phyloP scores from a whole-genome alignment of 441 rosid species.

The Syzygium syzygioides region DNA sequence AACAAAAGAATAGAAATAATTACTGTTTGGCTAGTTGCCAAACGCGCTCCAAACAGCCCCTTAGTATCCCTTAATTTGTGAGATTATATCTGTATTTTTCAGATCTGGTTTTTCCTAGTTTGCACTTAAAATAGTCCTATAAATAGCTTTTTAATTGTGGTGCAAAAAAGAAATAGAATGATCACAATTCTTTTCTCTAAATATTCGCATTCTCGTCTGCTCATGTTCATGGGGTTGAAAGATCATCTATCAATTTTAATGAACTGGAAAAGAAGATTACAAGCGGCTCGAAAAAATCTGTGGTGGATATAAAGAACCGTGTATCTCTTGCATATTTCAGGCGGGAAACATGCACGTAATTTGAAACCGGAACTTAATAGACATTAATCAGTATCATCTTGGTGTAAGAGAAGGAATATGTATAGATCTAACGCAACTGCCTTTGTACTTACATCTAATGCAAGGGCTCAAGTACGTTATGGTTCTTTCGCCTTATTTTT shows the following conservation, averaged over 20 bases:
- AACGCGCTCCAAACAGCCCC: no score
- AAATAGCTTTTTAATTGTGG: no score
- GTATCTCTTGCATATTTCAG: background rate
- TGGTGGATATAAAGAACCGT: background rate
- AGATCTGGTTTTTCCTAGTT: no score
- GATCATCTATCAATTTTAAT: background rate
- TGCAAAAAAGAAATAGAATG: no score
- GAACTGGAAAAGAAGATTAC: background rate
- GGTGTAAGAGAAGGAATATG: background rate
- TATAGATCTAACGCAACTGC: background rate
- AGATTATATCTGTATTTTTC: no score
- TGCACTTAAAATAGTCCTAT: no score
- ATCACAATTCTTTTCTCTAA: no score
- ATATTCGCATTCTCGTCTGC: background rate
- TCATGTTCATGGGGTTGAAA: background rate
- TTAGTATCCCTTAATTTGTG: no score
- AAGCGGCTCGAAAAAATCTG: background rate
- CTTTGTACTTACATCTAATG: background rate
- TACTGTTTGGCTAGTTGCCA: no score
- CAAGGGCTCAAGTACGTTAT: background rate
- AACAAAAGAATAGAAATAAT: no score
- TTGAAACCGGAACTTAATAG: background rate
- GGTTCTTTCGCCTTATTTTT: background rate
- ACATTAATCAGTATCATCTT: background rate
- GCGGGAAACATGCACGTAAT: background rate